Conservation (phyloP, 129 eudicot genomes). For the Silybum marianum region DNA sequence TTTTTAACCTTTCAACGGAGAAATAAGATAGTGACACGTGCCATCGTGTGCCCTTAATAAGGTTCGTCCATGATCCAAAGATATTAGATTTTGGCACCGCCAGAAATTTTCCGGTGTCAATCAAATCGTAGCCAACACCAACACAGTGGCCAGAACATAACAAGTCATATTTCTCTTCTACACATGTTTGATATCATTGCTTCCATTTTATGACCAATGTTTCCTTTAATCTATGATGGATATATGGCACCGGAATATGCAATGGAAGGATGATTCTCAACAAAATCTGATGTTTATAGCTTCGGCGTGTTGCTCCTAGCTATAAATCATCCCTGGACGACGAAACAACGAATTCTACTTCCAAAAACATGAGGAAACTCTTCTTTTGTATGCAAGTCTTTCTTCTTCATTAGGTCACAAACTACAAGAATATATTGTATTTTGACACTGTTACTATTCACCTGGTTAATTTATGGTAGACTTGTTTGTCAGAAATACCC, state of each 20-base stretch:
- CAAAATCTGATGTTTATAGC: slow-evolving; percentile 4
- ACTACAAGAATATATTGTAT: not conserved
- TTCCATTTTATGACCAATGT: not conserved
- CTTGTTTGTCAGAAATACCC: not conserved
- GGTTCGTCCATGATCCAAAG: not conserved
- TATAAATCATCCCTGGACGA: slow-evolving; percentile 1
- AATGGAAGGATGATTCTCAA: not conserved
- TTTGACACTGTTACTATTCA: not conserved
- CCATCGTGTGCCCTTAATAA: too few species aligned
- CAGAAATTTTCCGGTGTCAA: slow-evolving; percentile 24
- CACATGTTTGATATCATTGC: not conserved
- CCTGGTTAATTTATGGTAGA: too few species aligned
- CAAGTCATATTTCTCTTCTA: slow-evolving; percentile 21
- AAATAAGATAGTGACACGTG: too few species aligned
- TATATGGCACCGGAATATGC: not conserved
- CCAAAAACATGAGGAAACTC: slow-evolving; percentile 9
- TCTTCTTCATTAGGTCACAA: not conserved
- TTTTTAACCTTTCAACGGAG: too few species aligned
- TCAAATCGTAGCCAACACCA: slow-evolving; percentile 30
- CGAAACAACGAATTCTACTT: not conserved
- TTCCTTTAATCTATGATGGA: not conserved
- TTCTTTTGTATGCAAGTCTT: not conserved
- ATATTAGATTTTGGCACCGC: slow-evolving; percentile 52
- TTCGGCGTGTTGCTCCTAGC: not conserved
- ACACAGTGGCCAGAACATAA: slow-evolving; percentile 37